Conservation (phyloP, 2,329 filamentous ascomycete species). For the Fusarium praegraminearum region DNA sequence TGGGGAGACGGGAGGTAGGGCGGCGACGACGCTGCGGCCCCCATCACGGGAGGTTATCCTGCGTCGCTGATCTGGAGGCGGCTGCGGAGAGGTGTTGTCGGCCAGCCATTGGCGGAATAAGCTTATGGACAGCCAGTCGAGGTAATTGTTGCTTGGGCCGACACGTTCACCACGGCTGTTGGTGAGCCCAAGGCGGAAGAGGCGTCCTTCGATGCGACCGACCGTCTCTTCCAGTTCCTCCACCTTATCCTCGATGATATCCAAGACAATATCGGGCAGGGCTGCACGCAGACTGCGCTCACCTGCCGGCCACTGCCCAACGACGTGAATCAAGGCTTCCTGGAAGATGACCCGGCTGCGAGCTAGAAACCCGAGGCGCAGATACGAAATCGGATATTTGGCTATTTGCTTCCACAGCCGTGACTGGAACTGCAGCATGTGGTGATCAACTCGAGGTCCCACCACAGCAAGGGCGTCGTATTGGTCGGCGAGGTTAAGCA, state of each 20-base stretch:
- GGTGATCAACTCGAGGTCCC: slow-evolving; percentile 90
- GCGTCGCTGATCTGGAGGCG: slow-evolving; percentile 49
- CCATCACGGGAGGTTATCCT: slow-evolving; percentile 48
- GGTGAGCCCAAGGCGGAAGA: slow-evolving; percentile 84
- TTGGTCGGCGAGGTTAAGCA: slow-evolving; percentile 90
- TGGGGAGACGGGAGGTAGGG: slow-evolving; percentile 55
- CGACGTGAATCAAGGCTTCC: slow-evolving; percentile 91
- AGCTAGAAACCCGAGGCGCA: slow-evolving; percentile 88
- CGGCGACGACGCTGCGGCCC: slow-evolving; percentile 50
- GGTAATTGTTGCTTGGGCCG: slow-evolving; percentile 79
- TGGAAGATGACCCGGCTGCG: slow-evolving; percentile 86
- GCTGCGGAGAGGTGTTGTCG: slow-evolving; percentile 82
- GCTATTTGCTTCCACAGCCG: slow-evolving; percentile 96
- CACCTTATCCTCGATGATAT: slow-evolving; percentile 94
- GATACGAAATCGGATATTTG: slow-evolving; percentile 93
- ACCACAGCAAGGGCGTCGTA: slow-evolving; percentile 92
- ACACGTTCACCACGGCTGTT: slow-evolving; percentile 86
- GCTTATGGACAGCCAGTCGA: slow-evolving; percentile 90
- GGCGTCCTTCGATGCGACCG: slow-evolving; percentile 79
- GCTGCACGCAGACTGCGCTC: slow-evolving; percentile 80
- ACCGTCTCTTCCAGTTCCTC: slow-evolving; percentile 90
- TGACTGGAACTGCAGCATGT: slow-evolving; percentile 90
- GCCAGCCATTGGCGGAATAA: slow-evolving; percentile 94
- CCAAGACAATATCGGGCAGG: slow-evolving; percentile 80
- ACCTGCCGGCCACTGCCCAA: slow-evolving; percentile 90